phyloP scores from a whole-genome alignment of 1,284 basidiomycete species.

The Papiliotrema laurentii region DNA sequence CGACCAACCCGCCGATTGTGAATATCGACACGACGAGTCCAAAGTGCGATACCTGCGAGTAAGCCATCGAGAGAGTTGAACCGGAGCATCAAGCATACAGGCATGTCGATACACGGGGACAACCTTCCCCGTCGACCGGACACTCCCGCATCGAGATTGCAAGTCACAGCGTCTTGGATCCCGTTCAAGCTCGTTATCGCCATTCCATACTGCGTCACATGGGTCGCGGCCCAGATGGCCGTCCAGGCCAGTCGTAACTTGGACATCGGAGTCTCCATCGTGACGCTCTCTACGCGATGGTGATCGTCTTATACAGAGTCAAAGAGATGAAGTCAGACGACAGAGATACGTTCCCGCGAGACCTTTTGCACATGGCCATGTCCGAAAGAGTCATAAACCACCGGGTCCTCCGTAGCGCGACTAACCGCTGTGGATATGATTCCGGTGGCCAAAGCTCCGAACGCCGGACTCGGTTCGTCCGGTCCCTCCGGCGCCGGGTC shows the following conservation, averaged over 20 bases:
- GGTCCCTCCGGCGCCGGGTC: too few species aligned
- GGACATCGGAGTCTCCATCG: constrained; percentile 7
- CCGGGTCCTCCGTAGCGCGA: too few species aligned
- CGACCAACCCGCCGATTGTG: constrained; percentile 49
- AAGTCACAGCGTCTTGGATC: constrained; percentile 32
- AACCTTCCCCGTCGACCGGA: constrained; percentile 14
- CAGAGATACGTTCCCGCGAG: too few species aligned
- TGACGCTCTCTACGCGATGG: neutral
- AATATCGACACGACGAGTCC: constrained; percentile 49
- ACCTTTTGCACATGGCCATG: too few species aligned
- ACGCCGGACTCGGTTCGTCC: too few species aligned
- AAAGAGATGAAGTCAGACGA: too few species aligned
- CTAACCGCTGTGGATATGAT: too few species aligned
- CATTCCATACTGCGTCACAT: constrained; percentile 39
- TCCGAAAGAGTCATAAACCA: too few species aligned
- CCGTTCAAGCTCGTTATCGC: constrained; percentile 41
- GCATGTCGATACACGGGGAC: constrained; percentile 1
- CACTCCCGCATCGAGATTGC: constrained; percentile 19
- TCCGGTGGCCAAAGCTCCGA: too few species aligned
- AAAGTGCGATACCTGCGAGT: constrained; percentile 30
- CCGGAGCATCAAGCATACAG: neutral
- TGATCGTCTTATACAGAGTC: too few species aligned
- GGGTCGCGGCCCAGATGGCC: constrained; percentile 34
- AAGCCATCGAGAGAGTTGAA: neutral
- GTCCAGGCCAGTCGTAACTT: constrained; percentile 22